Conservation (phyloP, 257 asterid species). For the Fraxinus quadrangulata region DNA sequence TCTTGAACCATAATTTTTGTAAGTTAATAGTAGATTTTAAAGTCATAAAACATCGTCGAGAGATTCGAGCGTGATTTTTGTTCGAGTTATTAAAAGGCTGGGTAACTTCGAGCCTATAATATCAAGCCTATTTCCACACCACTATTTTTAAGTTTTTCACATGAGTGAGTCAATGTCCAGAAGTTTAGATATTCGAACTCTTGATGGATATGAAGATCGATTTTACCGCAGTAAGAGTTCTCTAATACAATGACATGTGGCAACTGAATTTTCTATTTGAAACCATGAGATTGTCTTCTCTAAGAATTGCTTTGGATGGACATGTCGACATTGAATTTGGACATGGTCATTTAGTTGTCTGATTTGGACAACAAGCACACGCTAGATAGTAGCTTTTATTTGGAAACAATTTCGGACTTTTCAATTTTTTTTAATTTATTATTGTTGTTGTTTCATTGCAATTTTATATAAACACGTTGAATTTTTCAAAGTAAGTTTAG, state of each 20-base stretch:
- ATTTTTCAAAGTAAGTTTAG: neutral
- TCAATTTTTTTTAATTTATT: neutral
- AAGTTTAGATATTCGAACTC: too few species aligned
- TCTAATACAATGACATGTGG: neutral
- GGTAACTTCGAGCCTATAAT: too few species aligned
- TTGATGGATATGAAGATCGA: neutral
- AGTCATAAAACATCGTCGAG: too few species aligned
- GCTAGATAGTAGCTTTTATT: neutral
- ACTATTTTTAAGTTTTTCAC: too few species aligned
- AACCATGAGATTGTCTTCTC: neutral
- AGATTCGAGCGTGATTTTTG: too few species aligned
- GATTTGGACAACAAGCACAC: neutral
- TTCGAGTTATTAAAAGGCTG: too few species aligned
- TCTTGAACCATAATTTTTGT: too few species aligned
- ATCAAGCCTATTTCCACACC: too few species aligned
- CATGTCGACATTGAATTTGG: neutral
- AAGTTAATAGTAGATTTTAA: too few species aligned
- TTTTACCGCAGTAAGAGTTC: neutral
- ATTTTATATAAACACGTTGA: too few species aligned
- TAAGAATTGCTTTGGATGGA: neutral
- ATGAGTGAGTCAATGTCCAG: too few species aligned
- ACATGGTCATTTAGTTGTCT: neutral
- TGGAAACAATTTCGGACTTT: neutral
- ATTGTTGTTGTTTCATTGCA: too few species aligned
- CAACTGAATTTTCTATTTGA: neutral